phyloP scores from a whole-genome alignment of 78 protist species.

The Dictyostelium capitatum region DNA sequence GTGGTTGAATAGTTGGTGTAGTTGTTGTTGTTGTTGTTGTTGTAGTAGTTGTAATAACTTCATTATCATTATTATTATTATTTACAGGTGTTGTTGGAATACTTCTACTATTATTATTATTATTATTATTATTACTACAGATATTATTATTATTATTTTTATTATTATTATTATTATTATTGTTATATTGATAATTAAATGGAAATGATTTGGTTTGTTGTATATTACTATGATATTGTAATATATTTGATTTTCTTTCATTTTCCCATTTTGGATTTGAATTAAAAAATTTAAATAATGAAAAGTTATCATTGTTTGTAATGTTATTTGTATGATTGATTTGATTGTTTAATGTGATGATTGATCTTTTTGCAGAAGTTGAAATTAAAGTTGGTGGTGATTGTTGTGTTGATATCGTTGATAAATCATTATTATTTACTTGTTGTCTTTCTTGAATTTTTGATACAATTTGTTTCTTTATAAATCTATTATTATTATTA shows the following conservation, averaged over 20 bases:
- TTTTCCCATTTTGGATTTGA: slow-evolving; percentile 24
- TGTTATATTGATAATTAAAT: slow-evolving; percentile 32
- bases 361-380: slow-evolving; percentile 10
- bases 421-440: slow-evolving; percentile 9
- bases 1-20: not conserved
- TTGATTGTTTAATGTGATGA: slow-evolving; percentile 3
- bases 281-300: slow-evolving; percentile 24
- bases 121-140: not conserved
- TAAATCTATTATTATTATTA: not conserved
- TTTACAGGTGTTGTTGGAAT: too few species aligned
- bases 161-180: slow-evolving; percentile 1
- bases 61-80: not conserved
- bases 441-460: slow-evolving; percentile 5
- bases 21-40: not conserved
- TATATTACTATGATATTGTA: not conserved
- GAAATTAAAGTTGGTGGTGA: slow-evolving; percentile 8
- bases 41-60: too few species aligned
- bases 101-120: not conserved
- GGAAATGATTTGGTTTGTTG: slow-evolving; percentile 27
- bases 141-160: slow-evolving; percentile 2
- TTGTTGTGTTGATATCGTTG: slow-evolving; percentile 1
- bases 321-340: not conserved
- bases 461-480: not conserved
- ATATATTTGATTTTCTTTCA: slow-evolving; percentile 18
- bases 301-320: not conserved